These are phyloP conservation scores for Malus hybrid DNA, from an alignment of 331 rosid species.

Conservation along the genomic window DNA sequence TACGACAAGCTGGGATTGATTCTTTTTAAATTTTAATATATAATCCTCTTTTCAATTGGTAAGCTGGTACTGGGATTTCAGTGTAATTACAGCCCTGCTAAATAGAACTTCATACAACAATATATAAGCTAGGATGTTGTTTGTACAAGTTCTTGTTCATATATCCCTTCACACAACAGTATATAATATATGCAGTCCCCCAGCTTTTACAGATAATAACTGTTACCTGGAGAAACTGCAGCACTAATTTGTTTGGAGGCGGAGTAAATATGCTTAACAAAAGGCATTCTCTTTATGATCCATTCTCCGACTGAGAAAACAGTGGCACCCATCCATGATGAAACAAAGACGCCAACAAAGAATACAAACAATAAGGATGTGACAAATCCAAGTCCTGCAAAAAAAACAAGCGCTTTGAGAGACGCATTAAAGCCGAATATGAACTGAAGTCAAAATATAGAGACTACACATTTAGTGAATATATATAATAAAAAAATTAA, in stretches of 20 bases:
- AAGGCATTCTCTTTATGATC: constrained; percentile 89
- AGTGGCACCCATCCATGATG: constrained; percentile 91
- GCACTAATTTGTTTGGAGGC: constrained; percentile 94
- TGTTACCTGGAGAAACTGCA: constrained; percentile 87
- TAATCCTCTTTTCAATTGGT: not conserved
- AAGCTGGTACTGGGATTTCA: too few relatives aligned
- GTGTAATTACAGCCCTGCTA: not conserved
- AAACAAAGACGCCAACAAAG: constrained; percentile 79
- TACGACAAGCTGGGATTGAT: not conserved
- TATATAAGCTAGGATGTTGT: not conserved
- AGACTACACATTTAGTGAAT: not conserved
- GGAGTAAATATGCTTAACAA: constrained; percentile 79
- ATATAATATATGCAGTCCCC: not conserved
- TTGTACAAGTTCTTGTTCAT: not conserved
- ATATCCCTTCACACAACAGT: constrained; percentile 3
- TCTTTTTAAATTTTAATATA: not conserved
- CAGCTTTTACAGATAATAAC: not conserved
- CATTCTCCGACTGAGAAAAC: constrained; percentile 85
- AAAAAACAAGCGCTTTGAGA: constrained; percentile 25
- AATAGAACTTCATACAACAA: not conserved
- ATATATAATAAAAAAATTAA: too few relatives aligned
- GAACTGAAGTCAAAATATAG: not conserved
- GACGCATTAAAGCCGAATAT: not conserved
- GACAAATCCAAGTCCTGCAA: constrained; percentile 83
- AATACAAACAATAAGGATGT: constrained; percentile 78